These are phyloP conservation scores for Amanita rubescens DNA, from an alignment of 768 basidiomycete genomes.

Conservation along the genomic window DNA sequence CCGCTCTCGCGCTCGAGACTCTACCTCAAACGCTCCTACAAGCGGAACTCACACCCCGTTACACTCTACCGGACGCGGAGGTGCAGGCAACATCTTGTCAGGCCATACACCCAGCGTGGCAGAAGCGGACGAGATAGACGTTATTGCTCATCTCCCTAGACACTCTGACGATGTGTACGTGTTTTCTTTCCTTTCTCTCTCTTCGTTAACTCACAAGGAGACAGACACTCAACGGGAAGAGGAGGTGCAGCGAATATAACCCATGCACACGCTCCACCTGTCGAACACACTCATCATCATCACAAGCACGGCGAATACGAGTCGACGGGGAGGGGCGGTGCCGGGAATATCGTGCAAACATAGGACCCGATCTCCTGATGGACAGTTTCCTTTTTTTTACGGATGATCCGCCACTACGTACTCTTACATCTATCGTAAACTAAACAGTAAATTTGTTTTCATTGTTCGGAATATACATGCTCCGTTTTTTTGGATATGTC, in stretches of 20 bases:
- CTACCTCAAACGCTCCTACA: conserved; percentile 3
- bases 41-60: conserved; percentile 12
- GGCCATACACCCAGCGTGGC: conserved; percentile 22
- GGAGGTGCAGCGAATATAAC: conserved; percentile 5
- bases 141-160: background rate
- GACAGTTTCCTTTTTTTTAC: too few relatives aligned
- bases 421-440: too few relatives aligned
- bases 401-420: too few relatives aligned
- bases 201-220: background rate
- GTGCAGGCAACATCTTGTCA: conserved; percentile 47
- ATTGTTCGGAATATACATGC: too few relatives aligned
- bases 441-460: too few relatives aligned
- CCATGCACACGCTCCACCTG: background rate
- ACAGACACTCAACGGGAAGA: conserved; percentile 6
- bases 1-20: conserved; percentile 37
- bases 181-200: background rate
- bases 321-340: conserved; percentile 4
- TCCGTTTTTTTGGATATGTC: too few relatives aligned
- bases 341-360: background rate
- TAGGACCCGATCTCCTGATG: too few relatives aligned
- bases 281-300: background rate
- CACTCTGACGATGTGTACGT: background rate
- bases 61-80: conserved; percentile 57
- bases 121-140: conserved; percentile 20
- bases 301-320: background rate